These are phyloP conservation scores for Diaporthe sp. DNA, from an alignment of 2,329 filamentous ascomycete genomes.

Conservation along the genomic window DNA sequence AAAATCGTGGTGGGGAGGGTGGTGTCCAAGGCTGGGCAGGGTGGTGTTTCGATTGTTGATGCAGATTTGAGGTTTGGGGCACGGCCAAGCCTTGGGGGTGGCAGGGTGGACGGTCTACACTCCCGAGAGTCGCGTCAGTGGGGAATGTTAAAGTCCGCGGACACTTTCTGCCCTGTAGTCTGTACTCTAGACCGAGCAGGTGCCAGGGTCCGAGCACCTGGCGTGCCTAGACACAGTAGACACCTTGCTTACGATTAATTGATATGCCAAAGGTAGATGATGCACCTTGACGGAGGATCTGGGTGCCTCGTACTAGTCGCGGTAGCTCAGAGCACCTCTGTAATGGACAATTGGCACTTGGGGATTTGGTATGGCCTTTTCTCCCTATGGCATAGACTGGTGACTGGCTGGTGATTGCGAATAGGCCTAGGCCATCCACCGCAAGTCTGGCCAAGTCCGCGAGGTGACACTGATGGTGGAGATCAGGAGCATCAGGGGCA, in stretches of 20 bases:
- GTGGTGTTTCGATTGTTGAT: constrained; percentile 23
- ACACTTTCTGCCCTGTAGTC: background rate
- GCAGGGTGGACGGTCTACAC: background rate
- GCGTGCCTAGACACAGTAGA: background rate
- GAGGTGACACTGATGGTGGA: constrained; percentile 7
- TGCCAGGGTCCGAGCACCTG: background rate
- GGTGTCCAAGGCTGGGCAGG: constrained; percentile 7
- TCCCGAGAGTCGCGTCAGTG: constrained; percentile 13
- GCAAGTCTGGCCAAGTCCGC: constrained; percentile 25
- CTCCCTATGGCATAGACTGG: background rate
- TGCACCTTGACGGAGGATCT: too few relatives aligned
- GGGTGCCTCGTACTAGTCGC: background rate
- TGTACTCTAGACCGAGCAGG: background rate
- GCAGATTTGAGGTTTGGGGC: constrained; percentile 23
- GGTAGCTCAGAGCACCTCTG: background rate
- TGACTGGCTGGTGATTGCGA: background rate
- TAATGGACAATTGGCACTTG: constrained; percentile 22
- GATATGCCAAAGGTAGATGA: background rate
- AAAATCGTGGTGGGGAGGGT: background rate
- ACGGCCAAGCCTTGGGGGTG: constrained; percentile 20
- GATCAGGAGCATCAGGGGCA: constrained; percentile 24
- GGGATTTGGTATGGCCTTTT: background rate
- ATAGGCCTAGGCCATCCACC: constrained; percentile 10
- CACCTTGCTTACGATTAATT: background rate
- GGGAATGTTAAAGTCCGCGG: constrained; percentile 12